phyloP scores from a whole-genome alignment of 768 basidiomycete genomes.

The Cystofilobasidium bisporidii region DNA sequence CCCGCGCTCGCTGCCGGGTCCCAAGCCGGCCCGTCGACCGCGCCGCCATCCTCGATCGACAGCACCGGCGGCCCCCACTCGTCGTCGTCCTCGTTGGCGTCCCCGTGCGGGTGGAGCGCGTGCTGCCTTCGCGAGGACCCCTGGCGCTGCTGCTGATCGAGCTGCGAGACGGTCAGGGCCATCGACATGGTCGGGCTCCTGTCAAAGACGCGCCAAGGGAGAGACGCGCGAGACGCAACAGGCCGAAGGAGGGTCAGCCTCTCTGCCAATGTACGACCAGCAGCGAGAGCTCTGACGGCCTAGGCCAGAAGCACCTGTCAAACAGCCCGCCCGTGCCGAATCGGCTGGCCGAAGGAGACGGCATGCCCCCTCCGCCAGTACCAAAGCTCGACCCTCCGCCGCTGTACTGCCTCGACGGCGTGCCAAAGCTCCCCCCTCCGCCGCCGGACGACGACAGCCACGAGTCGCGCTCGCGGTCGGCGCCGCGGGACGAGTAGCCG shows the following conservation, averaged over 20 bases:
- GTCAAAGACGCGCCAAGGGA: neutral
- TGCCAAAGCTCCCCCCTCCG: neutral
- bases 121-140: constrained; percentile 9
- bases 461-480: neutral
- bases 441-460: neutral
- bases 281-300: neutral
- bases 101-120: neutral
- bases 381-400: neutral
- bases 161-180: neutral
- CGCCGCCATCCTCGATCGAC: constrained; percentile 16
- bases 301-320: constrained; percentile 7
- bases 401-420: neutral
- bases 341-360: constrained; percentile 7
- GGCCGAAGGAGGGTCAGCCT: too few species aligned
- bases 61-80: constrained; percentile 21
- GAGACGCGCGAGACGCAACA: neutral
- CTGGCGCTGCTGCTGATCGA: constrained; percentile 12
- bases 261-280: neutral
- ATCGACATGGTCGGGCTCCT: constrained; percentile 1
- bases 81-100: neutral
- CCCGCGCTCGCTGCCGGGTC: neutral
- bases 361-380: neutral
- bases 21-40: neutral
- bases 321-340: constrained; percentile 12
- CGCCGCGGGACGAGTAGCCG: neutral